These are phyloP conservation scores for Aspergillus sp. DNA, from an alignment of 2,329 filamentous ascomycete genomes.

Conservation along the genomic window DNA sequence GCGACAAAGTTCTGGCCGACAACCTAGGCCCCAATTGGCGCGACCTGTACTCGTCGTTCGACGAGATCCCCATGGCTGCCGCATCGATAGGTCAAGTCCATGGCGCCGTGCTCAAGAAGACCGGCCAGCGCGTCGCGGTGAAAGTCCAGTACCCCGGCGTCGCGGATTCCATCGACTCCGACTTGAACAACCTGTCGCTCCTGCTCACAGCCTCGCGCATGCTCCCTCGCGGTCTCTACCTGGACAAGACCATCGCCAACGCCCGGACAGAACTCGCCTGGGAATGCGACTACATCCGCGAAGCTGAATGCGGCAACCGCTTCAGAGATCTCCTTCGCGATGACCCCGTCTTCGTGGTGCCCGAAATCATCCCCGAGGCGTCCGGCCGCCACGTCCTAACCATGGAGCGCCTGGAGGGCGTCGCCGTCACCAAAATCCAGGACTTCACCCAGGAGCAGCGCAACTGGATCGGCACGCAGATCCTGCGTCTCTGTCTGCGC, in stretches of 20 bases:
- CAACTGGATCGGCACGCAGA: slow-evolving; percentile 95
- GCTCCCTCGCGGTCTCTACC: slow-evolving; percentile 85
- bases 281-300: slow-evolving; percentile 94
- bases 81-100: slow-evolving; percentile 98
- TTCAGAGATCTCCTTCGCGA: slow-evolving; percentile 77
- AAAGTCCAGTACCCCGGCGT: slow-evolving; percentile 98
- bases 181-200: slow-evolving; percentile 88
- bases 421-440: slow-evolving; percentile 77
- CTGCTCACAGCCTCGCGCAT: slow-evolving; percentile 87
- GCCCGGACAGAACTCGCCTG: slow-evolving; percentile 87
- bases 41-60: slow-evolving; percentile 77
- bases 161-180: slow-evolving; percentile 91
- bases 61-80: slow-evolving; percentile 88
- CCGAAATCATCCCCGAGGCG: slow-evolving; percentile 73
- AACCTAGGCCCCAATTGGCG: slow-evolving; percentile 86
- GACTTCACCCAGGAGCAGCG: slow-evolving; percentile 77
- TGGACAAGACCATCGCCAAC: slow-evolving; percentile 97
- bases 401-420: slow-evolving; percentile 86
- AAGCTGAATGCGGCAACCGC: slow-evolving; percentile 75
- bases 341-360: slow-evolving; percentile 77
- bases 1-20: slow-evolving; percentile 74
- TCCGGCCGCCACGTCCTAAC: slow-evolving; percentile 85
- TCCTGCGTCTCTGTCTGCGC: slow-evolving; percentile 84
- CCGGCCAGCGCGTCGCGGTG: slow-evolving; percentile 76
- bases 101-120: slow-evolving; percentile 74